Base-by-base conservation (phyloP, 192 early-diverging fungal genomes). In the Podila minutissima region DNA sequence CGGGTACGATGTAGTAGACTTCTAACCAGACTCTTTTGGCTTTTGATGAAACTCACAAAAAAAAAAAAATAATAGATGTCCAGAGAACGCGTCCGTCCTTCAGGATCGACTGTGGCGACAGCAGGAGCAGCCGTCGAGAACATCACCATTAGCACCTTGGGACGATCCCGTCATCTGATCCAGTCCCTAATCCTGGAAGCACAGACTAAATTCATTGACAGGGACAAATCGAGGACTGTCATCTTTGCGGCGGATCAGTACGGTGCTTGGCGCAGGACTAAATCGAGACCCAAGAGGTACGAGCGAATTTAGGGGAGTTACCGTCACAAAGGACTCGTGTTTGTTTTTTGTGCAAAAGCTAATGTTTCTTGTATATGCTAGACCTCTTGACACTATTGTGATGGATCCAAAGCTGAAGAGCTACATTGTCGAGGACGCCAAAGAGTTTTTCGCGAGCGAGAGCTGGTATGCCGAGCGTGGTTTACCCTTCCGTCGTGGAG, bases 181-280 rank as follows among this genome's bases (percentile, higher is more conserved):
- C 86, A 91, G 53, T 55, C 68, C 5, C 66, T 93, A 28, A 86
- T 91, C 19, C 37, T 74, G 55, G 89, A 91, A 59, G 85, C 92
- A 1, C 89, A 88, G 26, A 62, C 63, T n/a, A 75, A 83, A 33
- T 91, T 83, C 63, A 74, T 91, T 28, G 90, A 91, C 29, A 81
- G 88, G 7, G 92, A 93, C 66, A 57, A 87, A 26, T 74, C 84
- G 8, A 65, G 91, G 9, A 93, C 91, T 7, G 86, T 93, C 22
- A 88, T 93, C 9, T 92, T 88, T 64, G 86, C 88, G 17, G 89
- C 86, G 15, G 92, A 93, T 82, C 87, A 92, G 61, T 93, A 92
- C 68, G 92, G 91, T 10, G 86, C 85, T 41, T 93, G 92, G 92
- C 59, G 74, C 19, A 59, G 72, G 28, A 81, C 77, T 2, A 81